Evolutionary conservation across 495 filamentous ascomycete genomes (phyloP).

Genomic region (Delitschia confertaspora): DNA sequence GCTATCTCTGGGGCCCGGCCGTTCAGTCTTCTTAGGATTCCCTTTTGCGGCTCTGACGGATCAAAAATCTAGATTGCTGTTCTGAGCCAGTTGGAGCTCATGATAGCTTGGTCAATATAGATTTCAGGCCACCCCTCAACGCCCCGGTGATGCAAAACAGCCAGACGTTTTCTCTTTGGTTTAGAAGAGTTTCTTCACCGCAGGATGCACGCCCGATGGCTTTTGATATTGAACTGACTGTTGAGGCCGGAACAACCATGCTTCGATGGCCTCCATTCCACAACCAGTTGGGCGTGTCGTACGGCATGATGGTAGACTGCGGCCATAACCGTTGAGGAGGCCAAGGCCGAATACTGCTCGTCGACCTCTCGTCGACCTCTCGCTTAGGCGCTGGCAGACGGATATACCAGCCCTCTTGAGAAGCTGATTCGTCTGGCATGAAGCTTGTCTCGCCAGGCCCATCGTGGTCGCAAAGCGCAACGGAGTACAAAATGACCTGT

Average conservation of each 20-base stretch:
- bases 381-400: constrained; percentile 6
- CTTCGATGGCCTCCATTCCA: constrained; percentile 4
- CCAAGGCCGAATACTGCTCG: constrained; percentile 7
- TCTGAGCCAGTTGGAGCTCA: no score
- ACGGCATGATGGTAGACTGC: constrained; percentile 9
- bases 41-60: no score
- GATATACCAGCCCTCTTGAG: constrained; percentile 9
- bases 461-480: constrained; percentile 17
- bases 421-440: constrained; percentile 16
- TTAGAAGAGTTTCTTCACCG: constrained; percentile 5
- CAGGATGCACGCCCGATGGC: constrained; percentile 11
- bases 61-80: no score
- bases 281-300: constrained; percentile 3
- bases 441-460: constrained; percentile 8
- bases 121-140: no score
- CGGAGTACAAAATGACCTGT: constrained; percentile 6
- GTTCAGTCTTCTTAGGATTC: background rate
- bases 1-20: constrained; percentile 1
- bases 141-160: constrained; percentile 4
- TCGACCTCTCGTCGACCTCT: no score
- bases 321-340: background rate
- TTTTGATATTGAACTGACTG: constrained; percentile 8
- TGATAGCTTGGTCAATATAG: no score
- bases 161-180: constrained; percentile 1
- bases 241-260: constrained; percentile 4